phyloP scores from a whole-genome alignment of 495 filamentous ascomycete species.

The Letharia lupina region DNA sequence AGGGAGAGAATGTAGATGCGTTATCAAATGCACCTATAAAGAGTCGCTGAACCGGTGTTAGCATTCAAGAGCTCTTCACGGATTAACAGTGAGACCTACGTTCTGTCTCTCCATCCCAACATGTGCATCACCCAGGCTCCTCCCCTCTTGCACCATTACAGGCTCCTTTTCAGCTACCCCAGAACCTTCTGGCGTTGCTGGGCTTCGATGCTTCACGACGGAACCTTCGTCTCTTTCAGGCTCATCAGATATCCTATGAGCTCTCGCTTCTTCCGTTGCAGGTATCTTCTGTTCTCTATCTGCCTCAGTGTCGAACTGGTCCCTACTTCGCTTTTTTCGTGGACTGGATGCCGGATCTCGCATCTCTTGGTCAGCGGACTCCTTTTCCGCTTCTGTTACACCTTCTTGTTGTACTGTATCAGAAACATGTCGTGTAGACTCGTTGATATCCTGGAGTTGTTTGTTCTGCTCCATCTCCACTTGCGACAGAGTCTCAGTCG shows the following conservation, averaged over 20 bases:
- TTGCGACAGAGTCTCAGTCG: not conserved
- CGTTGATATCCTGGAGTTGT: not conserved
- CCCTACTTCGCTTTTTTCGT: slow-evolving; percentile 46
- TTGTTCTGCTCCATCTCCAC: not conserved
- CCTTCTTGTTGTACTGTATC: not conserved
- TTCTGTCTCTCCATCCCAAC: not conserved
- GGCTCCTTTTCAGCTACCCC: not conserved
- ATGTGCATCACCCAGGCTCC: not conserved
- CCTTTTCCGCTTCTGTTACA: slow-evolving; percentile 5
- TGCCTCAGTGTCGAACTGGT: slow-evolving; percentile 41
- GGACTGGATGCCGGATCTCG: slow-evolving; percentile 28
- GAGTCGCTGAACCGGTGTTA: slow-evolving; percentile 17
- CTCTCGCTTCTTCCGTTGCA: slow-evolving; percentile 26
- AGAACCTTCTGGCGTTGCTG: slow-evolving; percentile 3
- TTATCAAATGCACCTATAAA: slow-evolving; percentile 46
- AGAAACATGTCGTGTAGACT: not conserved
- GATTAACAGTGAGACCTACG: not conserved
- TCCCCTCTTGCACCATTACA: not conserved
- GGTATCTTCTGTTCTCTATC: slow-evolving; percentile 27
- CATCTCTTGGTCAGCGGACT: slow-evolving; percentile 18
- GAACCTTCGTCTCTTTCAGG: slow-evolving; percentile 14
- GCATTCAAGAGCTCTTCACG: not conserved
- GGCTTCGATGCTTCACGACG: not conserved
- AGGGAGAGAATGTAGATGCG: slow-evolving; percentile 43
- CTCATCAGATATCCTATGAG: slow-evolving; percentile 25